phyloP scores from a whole-genome alignment of 176 grass and related monocot species.

The Aechmea fasciata region DNA sequence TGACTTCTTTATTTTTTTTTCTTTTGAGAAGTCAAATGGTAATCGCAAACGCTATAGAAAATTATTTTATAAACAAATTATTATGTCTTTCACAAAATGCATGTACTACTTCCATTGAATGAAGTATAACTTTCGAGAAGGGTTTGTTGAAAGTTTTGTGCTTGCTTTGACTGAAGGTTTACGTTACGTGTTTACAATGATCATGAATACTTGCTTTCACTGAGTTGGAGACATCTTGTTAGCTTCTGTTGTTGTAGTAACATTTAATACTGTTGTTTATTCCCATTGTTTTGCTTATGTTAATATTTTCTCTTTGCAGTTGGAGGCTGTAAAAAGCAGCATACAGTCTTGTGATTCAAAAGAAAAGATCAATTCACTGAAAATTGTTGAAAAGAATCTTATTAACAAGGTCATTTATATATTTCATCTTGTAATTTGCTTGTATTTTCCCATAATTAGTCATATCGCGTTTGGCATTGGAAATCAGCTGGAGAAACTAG shows the following conservation, averaged over 20 bases:
- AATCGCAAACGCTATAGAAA: no score
- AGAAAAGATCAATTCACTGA: conserved; percentile 62
- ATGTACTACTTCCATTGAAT: no score
- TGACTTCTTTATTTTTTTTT: no score
- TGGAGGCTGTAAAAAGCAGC: conserved; percentile 61
- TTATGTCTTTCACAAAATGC: no score
- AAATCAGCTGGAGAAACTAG: neutral
- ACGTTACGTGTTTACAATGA: no score
- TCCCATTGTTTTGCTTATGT: conserved; percentile 7
- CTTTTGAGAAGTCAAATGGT: no score
- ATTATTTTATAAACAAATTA: no score
- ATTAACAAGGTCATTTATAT: conserved; percentile 64
- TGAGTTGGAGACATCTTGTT: neutral
- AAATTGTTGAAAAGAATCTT: conserved; percentile 60
- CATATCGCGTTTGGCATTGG: neutral
- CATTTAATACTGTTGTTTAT: neutral
- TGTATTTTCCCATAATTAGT: neutral
- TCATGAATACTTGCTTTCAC: neutral
- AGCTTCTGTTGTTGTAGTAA: neutral
- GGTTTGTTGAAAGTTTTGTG: no score
- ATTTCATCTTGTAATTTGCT: neutral
- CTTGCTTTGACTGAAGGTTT: no score
- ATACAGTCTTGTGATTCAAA: conserved; percentile 53
- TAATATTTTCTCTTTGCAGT: conserved; percentile 33
- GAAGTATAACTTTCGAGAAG: no score